A percentile compares a stretch with the other conserved stretches of the same genome.
Evolutionary conservation across 768 basidiomycete species (phyloP).

Genomic region (Mycena metata): DNA sequence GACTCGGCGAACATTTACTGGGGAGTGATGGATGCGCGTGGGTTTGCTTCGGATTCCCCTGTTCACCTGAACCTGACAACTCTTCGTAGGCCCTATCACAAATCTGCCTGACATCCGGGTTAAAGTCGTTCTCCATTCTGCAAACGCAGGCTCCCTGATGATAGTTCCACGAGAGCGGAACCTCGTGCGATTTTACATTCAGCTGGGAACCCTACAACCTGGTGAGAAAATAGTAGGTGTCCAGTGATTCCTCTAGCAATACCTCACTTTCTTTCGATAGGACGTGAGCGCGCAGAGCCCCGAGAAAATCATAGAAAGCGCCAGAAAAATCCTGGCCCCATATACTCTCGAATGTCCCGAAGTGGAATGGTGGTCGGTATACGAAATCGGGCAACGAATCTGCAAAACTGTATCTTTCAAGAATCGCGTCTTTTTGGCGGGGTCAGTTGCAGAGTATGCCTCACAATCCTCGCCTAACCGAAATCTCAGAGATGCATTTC

Average conservation of each 20-base stretch:
- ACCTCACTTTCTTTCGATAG: slow-evolving; percentile 3
- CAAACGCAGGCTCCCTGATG: slow-evolving; percentile 60
- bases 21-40: slow-evolving; percentile 37
- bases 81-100: slow-evolving; percentile 53
- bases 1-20: slow-evolving; percentile 59
- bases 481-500: slow-evolving; percentile 60
- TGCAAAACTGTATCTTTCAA: slow-evolving; percentile 58
- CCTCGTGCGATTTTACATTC: slow-evolving; percentile 65
- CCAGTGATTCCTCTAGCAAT: not conserved
- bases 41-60: not conserved
- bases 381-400: slow-evolving; percentile 64
- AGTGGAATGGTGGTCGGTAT: slow-evolving; percentile 53
- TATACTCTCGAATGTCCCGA: slow-evolving; percentile 37
- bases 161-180: slow-evolving; percentile 65
- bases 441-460: not conserved
- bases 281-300: slow-evolving; percentile 27
- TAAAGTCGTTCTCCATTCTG: slow-evolving; percentile 61
- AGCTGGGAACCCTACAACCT: slow-evolving; percentile 46
- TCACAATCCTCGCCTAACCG: not conserved
- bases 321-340: slow-evolving; percentile 29
- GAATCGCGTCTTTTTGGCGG: slow-evolving; percentile 67
- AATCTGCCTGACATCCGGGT: slow-evolving; percentile 66
- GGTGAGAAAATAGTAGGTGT: slow-evolving; percentile 29
- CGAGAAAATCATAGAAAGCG: slow-evolving; percentile 34
- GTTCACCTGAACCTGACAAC: slow-evolving; percentile 51